These are phyloP conservation scores for Parietaria judaica DNA, from an alignment of 306 rosid genomes.

Conservation along the genomic window DNA sequence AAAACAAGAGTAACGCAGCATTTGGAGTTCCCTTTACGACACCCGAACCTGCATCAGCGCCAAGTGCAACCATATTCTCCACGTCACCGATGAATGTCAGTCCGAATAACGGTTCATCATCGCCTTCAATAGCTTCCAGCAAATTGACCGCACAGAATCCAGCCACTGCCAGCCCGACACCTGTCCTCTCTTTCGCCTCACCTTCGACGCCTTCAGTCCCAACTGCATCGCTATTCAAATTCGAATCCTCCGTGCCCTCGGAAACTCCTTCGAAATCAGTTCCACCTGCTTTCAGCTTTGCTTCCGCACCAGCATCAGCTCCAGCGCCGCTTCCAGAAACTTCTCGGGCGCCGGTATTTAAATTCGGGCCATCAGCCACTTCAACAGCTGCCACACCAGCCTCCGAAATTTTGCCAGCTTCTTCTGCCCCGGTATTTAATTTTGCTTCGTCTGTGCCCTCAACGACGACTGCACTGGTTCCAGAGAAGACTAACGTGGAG, in stretches of 20 bases:
- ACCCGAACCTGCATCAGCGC: slow-evolving; percentile 36
- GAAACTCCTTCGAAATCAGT: slow-evolving; percentile 34
- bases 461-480: slow-evolving; percentile 13
- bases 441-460: slow-evolving; percentile 32
- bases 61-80: slow-evolving; percentile 27
- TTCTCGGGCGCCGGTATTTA: slow-evolving; percentile 32
- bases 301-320: slow-evolving; percentile 18
- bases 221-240: slow-evolving; percentile 32
- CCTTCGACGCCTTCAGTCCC: slow-evolving; percentile 21
- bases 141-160: slow-evolving; percentile 35
- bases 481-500: slow-evolving; percentile 21
- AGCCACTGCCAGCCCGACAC: slow-evolving; percentile 20
- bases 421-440: slow-evolving; percentile 33
- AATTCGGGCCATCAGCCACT: slow-evolving; percentile 29
- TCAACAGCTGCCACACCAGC: slow-evolving; percentile 24
- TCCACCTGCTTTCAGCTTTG: slow-evolving; percentile 38
- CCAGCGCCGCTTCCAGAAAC: slow-evolving; percentile 25
- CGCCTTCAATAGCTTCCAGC: slow-evolving; percentile 29
- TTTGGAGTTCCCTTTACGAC: slow-evolving; percentile 26
- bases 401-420: slow-evolving; percentile 21
- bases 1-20: slow-evolving; percentile 20
- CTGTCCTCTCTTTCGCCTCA: slow-evolving; percentile 17
- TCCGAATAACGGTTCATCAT: slow-evolving; percentile 40
- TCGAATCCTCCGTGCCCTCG: slow-evolving; percentile 27
- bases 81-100: slow-evolving; percentile 29